These are phyloP conservation scores for Wickerhamomyces subpelliculosus DNA, from an alignment of 805 yeast genomes.

Conservation along the genomic window DNA sequence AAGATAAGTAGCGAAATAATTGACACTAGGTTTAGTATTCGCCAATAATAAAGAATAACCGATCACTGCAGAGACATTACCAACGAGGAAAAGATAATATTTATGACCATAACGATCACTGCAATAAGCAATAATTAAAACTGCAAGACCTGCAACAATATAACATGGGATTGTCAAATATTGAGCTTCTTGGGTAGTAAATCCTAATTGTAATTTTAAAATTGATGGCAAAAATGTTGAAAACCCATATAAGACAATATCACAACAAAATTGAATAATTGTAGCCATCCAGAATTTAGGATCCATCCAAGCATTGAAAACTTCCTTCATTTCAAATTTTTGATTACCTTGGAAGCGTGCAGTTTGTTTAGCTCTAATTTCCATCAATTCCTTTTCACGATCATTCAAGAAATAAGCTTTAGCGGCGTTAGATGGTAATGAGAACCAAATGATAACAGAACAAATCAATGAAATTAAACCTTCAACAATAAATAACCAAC, in stretches of 20 bases:
- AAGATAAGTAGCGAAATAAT: constrained; percentile 30
- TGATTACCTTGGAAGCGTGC: constrained; percentile 21
- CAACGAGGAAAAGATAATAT: constrained; percentile 25
- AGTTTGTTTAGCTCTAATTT: constrained; percentile 23
- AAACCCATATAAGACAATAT: constrained; percentile 32
- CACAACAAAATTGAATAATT: constrained; percentile 32
- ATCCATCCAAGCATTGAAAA: constrained; percentile 27
- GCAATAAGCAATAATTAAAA: constrained; percentile 18
- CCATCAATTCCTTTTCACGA: constrained; percentile 25
- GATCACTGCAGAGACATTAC: constrained; percentile 21
- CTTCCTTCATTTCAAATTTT: constrained; percentile 25
- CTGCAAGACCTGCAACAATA: constrained; percentile 25
- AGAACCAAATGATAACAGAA: constrained; percentile 20
- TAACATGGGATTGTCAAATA: constrained; percentile 35
- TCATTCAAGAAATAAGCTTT: constrained; percentile 25
- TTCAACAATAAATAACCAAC: constrained; percentile 34
- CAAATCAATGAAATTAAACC: constrained; percentile 27
- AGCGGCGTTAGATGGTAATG: constrained; percentile 28
- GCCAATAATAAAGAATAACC: constrained; percentile 29
- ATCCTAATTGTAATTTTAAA: constrained; percentile 22
- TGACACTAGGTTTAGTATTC: constrained; percentile 23
- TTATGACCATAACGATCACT: constrained; percentile 26
- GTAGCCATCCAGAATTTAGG: constrained; percentile 26
- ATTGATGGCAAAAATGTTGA: constrained; percentile 35
- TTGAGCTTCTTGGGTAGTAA: constrained; percentile 26